Percentiles rank a stretch among this genome's conserved stretches.
Evolutionary conservation across 2,329 filamentous ascomycete species (phyloP).

Genomic region (Xylaria sp.): DNA sequence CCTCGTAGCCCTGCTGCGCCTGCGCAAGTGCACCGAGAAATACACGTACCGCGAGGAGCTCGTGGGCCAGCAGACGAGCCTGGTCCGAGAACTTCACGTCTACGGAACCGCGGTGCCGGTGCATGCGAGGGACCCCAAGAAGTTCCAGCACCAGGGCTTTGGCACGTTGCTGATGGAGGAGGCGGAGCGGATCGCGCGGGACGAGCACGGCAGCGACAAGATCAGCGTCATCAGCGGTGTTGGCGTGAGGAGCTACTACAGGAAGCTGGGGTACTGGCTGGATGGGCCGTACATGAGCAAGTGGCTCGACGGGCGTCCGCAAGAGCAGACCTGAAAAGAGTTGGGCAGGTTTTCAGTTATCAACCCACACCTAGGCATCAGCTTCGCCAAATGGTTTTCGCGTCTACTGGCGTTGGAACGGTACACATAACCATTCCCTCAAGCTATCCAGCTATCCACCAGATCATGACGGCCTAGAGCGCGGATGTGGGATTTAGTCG

Average conservation of each 20-base stretch:
- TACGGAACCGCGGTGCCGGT: slow-evolving; percentile 98
- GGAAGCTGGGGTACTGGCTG: slow-evolving; percentile 87
- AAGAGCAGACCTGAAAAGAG: slow-evolving; percentile 16
- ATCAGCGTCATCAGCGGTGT: slow-evolving; percentile 98
- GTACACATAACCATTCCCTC: too few species aligned
- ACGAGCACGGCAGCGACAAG: slow-evolving; percentile 92
- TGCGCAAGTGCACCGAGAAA: slow-evolving; percentile 87
- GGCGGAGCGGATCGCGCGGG: slow-evolving; percentile 89
- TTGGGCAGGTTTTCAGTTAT: background rate
- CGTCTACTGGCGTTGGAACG: too few species aligned
- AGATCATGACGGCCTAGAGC: too few species aligned
- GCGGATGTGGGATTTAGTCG: too few species aligned
- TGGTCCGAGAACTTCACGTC: slow-evolving; percentile 93
- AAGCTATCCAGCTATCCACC: too few species aligned
- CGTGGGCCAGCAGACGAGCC: slow-evolving; percentile 80
- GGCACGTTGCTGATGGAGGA: slow-evolving; percentile 97
- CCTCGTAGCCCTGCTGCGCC: slow-evolving; percentile 82
- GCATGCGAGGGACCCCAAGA: slow-evolving; percentile 89
- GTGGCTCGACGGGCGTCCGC: slow-evolving; percentile 56
- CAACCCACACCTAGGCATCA: too few species aligned
- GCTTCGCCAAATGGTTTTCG: too few species aligned
- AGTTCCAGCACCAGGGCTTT: slow-evolving; percentile 98
- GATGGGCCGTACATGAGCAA: slow-evolving; percentile 87
- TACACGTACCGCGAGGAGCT: slow-evolving; percentile 93
- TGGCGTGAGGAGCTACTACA: slow-evolving; percentile 93